Base-by-base conservation (phyloP, 768 basidiomycete species). In the Lentinula guzmanii region DNA sequence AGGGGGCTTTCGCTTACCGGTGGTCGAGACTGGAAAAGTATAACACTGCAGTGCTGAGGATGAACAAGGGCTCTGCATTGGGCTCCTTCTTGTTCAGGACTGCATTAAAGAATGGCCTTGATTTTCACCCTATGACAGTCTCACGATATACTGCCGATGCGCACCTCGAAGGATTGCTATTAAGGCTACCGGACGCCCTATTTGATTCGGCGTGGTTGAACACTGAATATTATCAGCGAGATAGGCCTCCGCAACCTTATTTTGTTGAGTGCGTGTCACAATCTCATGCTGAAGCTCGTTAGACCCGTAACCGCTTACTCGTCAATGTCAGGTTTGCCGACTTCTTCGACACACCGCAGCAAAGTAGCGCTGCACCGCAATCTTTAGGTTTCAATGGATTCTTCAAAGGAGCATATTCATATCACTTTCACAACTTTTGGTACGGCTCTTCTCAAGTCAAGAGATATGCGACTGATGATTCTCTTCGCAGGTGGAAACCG, bases 181-280 rank as follows among this genome's bases (percentile, higher is more conserved):
- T 92, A 52, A 80, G 92, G 28, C 74, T 97, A 7, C 95, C 95
- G 1, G 95, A 97, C 69, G 94, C 95, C 7, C 75, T 98, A 48
- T 95, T 96, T 65, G 94, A 97, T 72, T 87, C 93, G 5, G 95
- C 95, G 11, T 97, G 94, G 94, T 75, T 96, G 65, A 96, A 95
- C 69, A 89, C 91, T 57, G 95, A 96, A 71, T 82, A 87, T 54
- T 94, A 85, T 71, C 95, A 97, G 71, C 76, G 89, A 41, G 93
- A 96, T 66, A 81, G 95, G 55, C 95, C 95, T 35, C 91, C 94
- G 31, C 93, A 94, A 75, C 95, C 95, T 7, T 94, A 87, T 72
- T 94, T 98, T 75, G 86, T 86, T 15, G 86, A 87, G 91, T 93
- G 65, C 61, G 81, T 75, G 15, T 46, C 45, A 18, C 37, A 31